Evolutionary conservation across 768 basidiomycete genomes (phyloP).

Genomic region (Cystoderma amianthinum): DNA sequence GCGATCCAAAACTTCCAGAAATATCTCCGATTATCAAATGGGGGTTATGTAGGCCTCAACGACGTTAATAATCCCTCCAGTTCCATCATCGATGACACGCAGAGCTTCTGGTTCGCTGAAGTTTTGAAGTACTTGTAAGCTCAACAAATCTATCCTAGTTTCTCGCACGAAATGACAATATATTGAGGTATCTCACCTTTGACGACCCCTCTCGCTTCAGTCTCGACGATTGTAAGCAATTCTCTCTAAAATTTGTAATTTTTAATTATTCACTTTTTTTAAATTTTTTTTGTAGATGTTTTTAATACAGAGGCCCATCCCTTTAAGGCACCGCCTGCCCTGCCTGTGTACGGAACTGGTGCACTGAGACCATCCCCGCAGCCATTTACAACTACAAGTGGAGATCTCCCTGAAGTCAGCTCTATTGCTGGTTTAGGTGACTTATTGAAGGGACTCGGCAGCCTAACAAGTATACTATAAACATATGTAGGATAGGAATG

Average conservation of each 20-base stretch:
- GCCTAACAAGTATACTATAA: no score
- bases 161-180: no score
- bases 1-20: constrained; percentile 55
- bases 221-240: constrained; percentile 53
- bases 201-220: constrained; percentile 62
- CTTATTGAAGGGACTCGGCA: no score
- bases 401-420: neutral
- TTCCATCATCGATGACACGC: constrained; percentile 51
- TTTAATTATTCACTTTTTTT: neutral
- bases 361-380: neutral
- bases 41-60: constrained; percentile 47
- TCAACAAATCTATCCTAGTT: no score
- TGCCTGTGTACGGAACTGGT: constrained; percentile 20
- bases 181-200: constrained; percentile 61
- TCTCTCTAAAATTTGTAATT: constrained; percentile 1
- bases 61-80: constrained; percentile 43
- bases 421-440: no score
- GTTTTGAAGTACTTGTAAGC: constrained; percentile 68
- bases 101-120: constrained; percentile 71
- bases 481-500: no score
- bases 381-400: neutral
- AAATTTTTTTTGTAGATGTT: constrained; percentile 29
- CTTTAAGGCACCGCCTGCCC: constrained; percentile 46
- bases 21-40: constrained; percentile 20
- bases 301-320: constrained; percentile 74